Evolutionary conservation across 306 rosid species (phyloP), one percentile per base, ranked within the genome.

Genomic region (Gillenia trifoliata): DNA sequence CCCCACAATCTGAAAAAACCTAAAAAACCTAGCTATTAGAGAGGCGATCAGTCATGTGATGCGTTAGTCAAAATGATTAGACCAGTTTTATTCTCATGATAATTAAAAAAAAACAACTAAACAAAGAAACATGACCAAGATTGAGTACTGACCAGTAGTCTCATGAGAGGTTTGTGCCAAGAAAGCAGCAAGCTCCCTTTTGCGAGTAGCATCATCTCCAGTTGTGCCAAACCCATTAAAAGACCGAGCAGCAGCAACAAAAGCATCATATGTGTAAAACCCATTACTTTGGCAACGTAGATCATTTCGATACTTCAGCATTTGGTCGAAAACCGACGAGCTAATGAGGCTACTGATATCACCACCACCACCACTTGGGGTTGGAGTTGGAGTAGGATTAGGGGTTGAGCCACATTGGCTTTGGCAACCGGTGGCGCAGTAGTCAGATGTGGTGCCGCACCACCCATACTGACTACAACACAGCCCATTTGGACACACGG

Each of bases 211-310:
- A 12, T 2, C 66, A 30, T 83, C 78, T 0, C 93, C 96, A 1
- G 74, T 79, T 36, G 65, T 85, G 25, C 81, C 93, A 7, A 91
- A 91, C 15, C 55, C 68, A 0, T 55, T 60, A 19, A 87, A 91
- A 22, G 85, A 47, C 29, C 36, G 66, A 4, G 92, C 94, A 2
- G 94, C 93, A 1, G 77, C 3, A 10, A 89, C 50, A 81, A 91
- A 89, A 26, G 87, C 92, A 25, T 84, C 83, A 38, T 86, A 91
- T 1, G 81, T 81, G 75, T 89, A 89, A 47, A 89, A 91, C 0
- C 92, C 91, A 2, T 12, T 63, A 7, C 72, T 76, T 0, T 25
- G 54, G 71, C 97, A 91, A 0, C 2, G 68, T 1, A 8, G 28
- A 54, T 84, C 92, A 1, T 83, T 59, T 0, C 92, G 83, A 30